Evolutionary conservation across 164 flowering plant genomes (phyloP), one percentile per base, ranked within the genome.

Genomic region (Dillenia turbinata): DNA sequence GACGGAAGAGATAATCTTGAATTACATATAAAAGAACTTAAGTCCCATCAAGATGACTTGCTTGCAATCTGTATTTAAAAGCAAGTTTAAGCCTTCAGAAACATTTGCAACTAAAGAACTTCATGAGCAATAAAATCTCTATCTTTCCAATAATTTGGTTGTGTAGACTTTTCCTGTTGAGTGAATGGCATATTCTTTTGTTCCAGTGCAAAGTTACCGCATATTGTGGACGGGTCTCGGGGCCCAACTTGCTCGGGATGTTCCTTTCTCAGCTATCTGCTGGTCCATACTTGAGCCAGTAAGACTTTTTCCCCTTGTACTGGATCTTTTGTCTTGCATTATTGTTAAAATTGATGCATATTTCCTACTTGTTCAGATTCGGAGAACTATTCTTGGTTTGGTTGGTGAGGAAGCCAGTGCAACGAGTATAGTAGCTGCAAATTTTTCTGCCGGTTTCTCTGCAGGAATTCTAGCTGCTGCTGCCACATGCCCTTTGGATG

Each of bases 251-350:
- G 93, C 90, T 52, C 90, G 98, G 52, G 98, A 94, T 86, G 96
- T 94, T 75, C 98, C 98, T 16, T 94, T 85, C 73, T 94, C 98
- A 67, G 97, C 93, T 19, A 89, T 94, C 55, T 94, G 98, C 75
- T 94, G 98, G 98, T 83, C 97, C 51, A 84, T 90, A 50, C 93
- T 94, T 64, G 98, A 94, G 73, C 98, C 95, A 15, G 97, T 90
- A 64, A 82, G 83, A 33, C 48, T 59, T 75, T 22, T 9, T 54
- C 49, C 24, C 55, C 48, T 63, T 47, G 14, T 60, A 54, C 24
- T 19, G 22, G 22, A 19, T 19, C 22, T 19, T 19, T 19, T 19
- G 22, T 19, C 22, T 19, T 19, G 22, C 19, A 16, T 2, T 33
- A 47, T 55, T 44, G 9, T 6, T 22, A 24, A 16, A 52, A 26